These are phyloP conservation scores for Leccinum subgranulosum DNA, from an alignment of 768 basidiomycete genomes.

Conservation along the genomic window DNA sequence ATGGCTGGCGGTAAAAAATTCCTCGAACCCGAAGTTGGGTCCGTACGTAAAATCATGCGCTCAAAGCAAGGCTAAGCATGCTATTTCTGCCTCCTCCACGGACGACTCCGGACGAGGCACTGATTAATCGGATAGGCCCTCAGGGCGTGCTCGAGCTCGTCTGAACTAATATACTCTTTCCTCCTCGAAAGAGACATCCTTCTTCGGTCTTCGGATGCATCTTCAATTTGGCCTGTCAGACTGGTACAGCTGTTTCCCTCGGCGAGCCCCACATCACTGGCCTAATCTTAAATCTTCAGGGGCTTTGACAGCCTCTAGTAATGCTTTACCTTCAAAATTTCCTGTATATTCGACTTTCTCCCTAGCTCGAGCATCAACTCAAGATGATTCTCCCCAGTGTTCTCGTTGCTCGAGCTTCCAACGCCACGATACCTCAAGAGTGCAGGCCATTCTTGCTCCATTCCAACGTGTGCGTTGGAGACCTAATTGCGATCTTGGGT, in stretches of 20 bases:
- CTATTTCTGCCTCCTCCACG: no score
- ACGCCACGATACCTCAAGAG: not conserved
- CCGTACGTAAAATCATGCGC: no score
- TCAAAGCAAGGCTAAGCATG: no score
- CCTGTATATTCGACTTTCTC: not conserved
- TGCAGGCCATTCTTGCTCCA: constrained; percentile 16
- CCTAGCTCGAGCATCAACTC: not conserved
- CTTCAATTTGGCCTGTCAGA: not conserved
- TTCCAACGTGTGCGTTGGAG: constrained; percentile 20
- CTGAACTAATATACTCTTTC: not conserved
- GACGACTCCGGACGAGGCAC: no score
- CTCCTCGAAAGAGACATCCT: not conserved
- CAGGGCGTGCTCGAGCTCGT: no score
- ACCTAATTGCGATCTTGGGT: constrained; percentile 25
- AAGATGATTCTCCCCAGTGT: constrained; percentile 2
- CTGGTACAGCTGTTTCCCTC: not conserved
- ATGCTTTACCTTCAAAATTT: not conserved
- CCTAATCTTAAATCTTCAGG: not conserved
- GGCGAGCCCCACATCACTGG: not conserved
- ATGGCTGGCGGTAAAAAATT: no score
- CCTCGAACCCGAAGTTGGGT: no score
- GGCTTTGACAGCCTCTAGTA: not conserved
- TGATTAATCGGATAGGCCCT: no score
- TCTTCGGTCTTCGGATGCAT: not conserved
- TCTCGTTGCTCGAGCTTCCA: not conserved